Conservation (phyloP, 2,329 filamentous ascomycete genomes). For the Ophiostoma triangulosporum region DNA sequence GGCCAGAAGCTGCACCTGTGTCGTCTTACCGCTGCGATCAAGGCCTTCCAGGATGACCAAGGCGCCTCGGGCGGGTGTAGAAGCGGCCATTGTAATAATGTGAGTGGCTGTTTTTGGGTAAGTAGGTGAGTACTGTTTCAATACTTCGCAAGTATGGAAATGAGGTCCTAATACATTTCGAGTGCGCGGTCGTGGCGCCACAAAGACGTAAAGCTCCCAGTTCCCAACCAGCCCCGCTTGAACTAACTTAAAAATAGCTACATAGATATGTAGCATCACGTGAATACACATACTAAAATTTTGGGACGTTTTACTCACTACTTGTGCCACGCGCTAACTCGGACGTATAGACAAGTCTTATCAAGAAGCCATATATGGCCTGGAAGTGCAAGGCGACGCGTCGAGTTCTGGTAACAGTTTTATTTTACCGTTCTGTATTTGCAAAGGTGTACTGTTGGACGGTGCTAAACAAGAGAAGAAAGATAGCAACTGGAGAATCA, state of each 20-base stretch:
- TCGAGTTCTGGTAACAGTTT: background rate
- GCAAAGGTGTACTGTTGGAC: background rate
- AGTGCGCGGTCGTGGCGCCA: background rate
- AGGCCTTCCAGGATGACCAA: conserved; percentile 80
- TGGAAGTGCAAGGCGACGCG: too few relatives aligned
- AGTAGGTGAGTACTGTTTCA: too few relatives aligned
- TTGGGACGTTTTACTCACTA: too few relatives aligned
- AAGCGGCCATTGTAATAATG: background rate
- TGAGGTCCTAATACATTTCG: too few relatives aligned
- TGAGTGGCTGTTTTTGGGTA: background rate
- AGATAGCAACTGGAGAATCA: background rate
- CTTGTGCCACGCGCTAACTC: too few relatives aligned
- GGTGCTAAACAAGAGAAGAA: background rate
- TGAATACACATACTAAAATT: too few relatives aligned
- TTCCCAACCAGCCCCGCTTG: too few relatives aligned
- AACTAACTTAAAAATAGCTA: too few relatives aligned
- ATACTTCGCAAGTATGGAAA: too few relatives aligned
- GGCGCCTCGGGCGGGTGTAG: conserved; percentile 40
- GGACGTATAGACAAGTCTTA: too few relatives aligned
- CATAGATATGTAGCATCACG: background rate
- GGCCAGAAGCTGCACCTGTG: conserved; percentile 63
- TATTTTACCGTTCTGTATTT: background rate
- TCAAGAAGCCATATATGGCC: too few relatives aligned
- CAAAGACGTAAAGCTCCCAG: background rate
- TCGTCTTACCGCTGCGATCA: conserved; percentile 84